Percentiles rank a stretch among this genome's conserved stretches.
These are phyloP conservation scores for Neocallimastix lanati DNA, from an alignment of 192 early-diverging fungal species.

Conservation along the genomic window DNA sequence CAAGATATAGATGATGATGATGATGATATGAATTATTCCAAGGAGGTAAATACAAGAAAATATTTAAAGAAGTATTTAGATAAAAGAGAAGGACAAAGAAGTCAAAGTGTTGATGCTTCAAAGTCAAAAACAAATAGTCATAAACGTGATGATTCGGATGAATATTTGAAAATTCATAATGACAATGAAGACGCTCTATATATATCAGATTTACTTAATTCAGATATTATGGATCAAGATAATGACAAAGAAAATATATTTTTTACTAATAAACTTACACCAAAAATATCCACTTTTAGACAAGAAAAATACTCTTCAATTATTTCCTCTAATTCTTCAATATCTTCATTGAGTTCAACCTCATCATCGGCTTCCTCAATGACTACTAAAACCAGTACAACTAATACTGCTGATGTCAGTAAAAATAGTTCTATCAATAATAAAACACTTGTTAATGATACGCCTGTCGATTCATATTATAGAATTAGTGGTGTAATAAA, in stretches of 20 bases:
- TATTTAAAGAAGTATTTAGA: not conserved
- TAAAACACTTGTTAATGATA: not conserved
- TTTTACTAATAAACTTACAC: not conserved
- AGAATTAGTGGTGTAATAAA: not conserved
- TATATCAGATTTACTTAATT: not conserved
- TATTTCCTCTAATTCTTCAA: not conserved
- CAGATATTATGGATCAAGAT: not conserved
- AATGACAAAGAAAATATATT: not conserved
- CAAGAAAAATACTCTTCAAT: not conserved
- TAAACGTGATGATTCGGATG: not conserved
- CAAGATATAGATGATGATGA: not conserved
- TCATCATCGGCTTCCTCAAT: not conserved
- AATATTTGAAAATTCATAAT: not conserved
- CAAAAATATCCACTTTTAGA: not conserved
- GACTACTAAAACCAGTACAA: not conserved
- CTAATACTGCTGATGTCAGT: not conserved
- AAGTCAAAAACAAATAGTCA: not conserved
- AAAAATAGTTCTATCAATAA: not conserved
- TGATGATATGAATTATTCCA: not conserved
- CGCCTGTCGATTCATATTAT: not conserved
- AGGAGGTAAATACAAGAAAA: not conserved
- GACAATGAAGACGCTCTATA: not conserved
- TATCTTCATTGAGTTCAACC: not conserved
- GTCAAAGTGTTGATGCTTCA: not conserved
- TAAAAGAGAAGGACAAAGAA: not conserved